These are phyloP conservation scores for Fusarium phyllophilum DNA, from an alignment of 2,329 filamentous ascomycete species.

Conservation along the genomic window DNA sequence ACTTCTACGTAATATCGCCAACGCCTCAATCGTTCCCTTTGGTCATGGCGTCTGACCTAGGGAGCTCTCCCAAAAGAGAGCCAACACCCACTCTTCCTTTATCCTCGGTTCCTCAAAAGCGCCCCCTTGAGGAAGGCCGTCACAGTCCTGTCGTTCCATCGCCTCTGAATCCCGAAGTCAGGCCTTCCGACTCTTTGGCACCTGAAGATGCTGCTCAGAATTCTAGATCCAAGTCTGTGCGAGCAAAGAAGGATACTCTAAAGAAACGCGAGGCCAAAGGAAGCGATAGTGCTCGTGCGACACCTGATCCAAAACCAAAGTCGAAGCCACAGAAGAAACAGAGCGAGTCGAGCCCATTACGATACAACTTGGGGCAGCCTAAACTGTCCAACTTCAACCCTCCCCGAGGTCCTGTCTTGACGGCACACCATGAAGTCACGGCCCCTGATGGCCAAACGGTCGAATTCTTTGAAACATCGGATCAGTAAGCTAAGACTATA, in stretches of 20 bases:
- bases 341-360: conserved; percentile 62
- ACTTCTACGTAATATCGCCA: not conserved
- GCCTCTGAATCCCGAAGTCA: conserved; percentile 76
- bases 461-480: conserved; percentile 71
- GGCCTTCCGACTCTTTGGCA: conserved; percentile 50
- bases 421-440: conserved; percentile 63
- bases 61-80: conserved; percentile 54
- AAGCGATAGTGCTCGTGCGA: conserved; percentile 63
- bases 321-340: conserved; percentile 49
- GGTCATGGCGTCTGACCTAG: conserved; percentile 51
- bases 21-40: not conserved
- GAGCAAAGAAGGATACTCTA: conserved; percentile 72
- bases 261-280: conserved; percentile 76
- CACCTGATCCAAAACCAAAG: conserved; percentile 63
- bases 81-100: conserved; percentile 52
- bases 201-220: conserved; percentile 60
- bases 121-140: conserved; percentile 70
- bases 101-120: conserved; percentile 70
- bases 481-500: conserved; percentile 62
- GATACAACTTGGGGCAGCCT: conserved; percentile 73
- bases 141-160: conserved; percentile 78
- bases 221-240: conserved; percentile 52
- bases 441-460: conserved; percentile 61
- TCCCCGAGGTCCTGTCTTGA: conserved; percentile 66
- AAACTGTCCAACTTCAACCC: conserved; percentile 70